Evolutionary conservation across 257 asterid species (phyloP).

Genomic region (Verbascum thapsus): DNA sequence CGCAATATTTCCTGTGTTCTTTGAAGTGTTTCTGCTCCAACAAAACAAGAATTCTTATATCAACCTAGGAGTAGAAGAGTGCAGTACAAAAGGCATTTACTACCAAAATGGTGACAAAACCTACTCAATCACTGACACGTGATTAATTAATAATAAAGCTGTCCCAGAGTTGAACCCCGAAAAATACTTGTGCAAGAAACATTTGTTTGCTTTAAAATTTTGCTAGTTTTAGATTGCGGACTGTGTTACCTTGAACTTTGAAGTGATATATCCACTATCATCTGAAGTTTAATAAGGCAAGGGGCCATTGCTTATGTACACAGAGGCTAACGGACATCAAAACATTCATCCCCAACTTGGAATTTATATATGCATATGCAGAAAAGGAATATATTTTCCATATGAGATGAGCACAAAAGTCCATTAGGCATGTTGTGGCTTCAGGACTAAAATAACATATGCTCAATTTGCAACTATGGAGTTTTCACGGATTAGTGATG

Average conservation of each 20-base stretch:
- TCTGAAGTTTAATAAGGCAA: too few relatives aligned
- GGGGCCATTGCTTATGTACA: not conserved
- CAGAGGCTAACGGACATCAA: not conserved
- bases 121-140: not conserved
- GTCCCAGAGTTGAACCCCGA: not conserved
- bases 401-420: not conserved
- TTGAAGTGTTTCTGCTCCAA: constrained; percentile 74
- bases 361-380: not conserved
- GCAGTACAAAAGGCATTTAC: constrained; percentile 12
- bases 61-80: constrained; percentile 15
- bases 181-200: not conserved
- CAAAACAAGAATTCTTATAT: not conserved
- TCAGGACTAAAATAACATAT: too few relatives aligned
- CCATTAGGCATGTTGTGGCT: not conserved
- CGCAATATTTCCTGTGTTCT: constrained; percentile 58
- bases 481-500: not conserved
- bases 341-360: not conserved
- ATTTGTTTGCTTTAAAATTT: not conserved
- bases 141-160: not conserved
- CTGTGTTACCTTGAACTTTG: not conserved
- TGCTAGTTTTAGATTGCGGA: not conserved
- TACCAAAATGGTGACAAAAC: not conserved
- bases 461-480: too few relatives aligned
- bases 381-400: not conserved
- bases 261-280: not conserved